These are phyloP conservation scores for Curvularia sp. DNA, from an alignment of 2,329 filamentous ascomycete genomes.

Conservation along the genomic window DNA sequence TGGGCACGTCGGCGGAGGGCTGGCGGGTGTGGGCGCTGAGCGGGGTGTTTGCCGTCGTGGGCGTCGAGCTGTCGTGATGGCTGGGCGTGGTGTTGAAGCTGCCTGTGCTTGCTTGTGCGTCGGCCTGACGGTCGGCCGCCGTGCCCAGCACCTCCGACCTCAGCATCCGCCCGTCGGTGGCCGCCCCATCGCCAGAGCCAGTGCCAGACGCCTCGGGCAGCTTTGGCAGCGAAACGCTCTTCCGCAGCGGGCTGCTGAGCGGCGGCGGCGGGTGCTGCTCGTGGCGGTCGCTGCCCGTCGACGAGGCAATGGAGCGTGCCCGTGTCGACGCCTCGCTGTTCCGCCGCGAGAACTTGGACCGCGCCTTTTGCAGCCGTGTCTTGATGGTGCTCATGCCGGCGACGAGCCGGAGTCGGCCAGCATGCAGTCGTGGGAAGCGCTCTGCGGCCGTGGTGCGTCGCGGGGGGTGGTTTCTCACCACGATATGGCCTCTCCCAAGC, in stretches of 20 bases:
- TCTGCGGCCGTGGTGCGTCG: slow-evolving; percentile 8
- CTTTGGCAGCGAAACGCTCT: slow-evolving; percentile 43
- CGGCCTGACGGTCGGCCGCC: slow-evolving; percentile 24
- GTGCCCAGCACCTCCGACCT: slow-evolving; percentile 37
- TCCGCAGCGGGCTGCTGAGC: slow-evolving; percentile 30
- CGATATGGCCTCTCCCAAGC: neutral
- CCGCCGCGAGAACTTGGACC: slow-evolving; percentile 40
- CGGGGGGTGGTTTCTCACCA: neutral
- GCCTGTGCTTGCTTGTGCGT: slow-evolving; percentile 20
- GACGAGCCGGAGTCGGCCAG: slow-evolving; percentile 30
- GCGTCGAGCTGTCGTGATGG: slow-evolving; percentile 24
- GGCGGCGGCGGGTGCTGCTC: slow-evolving; percentile 12
- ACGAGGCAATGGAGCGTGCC: slow-evolving; percentile 34
- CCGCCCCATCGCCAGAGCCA: slow-evolving; percentile 7
- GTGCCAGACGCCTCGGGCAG: slow-evolving; percentile 31
- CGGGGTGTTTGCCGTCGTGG: slow-evolving; percentile 16
- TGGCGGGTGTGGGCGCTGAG: slow-evolving; percentile 21
- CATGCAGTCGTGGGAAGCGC: slow-evolving; percentile 23
- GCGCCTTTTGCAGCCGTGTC: slow-evolving; percentile 41
- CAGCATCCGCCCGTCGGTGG: slow-evolving; percentile 25
- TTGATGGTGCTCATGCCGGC: slow-evolving; percentile 47
- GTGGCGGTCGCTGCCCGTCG: slow-evolving; percentile 36
- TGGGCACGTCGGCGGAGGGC: slow-evolving; percentile 22
- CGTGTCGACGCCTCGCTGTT: slow-evolving; percentile 37
- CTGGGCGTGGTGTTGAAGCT: slow-evolving; percentile 22